Percentiles rank a stretch among this genome's conserved stretches.
Evolutionary conservation across 83 land plant genomes (phyloP).

Genomic region (Isoetes engelmannii): DNA sequence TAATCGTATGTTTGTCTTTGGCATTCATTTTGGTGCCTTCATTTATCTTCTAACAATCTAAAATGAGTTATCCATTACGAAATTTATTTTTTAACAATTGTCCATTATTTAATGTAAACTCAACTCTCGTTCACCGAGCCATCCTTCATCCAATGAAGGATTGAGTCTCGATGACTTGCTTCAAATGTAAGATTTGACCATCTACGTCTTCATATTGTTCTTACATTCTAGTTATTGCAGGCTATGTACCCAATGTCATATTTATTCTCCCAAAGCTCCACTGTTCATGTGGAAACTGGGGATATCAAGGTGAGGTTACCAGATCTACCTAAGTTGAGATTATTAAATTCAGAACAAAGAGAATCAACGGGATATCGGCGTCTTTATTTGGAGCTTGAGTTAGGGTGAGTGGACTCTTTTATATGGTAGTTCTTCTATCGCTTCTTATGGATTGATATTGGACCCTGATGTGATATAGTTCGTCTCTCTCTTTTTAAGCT

Average conservation of each 20-base stretch:
- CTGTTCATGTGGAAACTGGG: neutral
- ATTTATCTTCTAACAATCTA: too few relatives aligned
- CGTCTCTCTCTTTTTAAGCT: neutral
- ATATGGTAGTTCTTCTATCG: neutral
- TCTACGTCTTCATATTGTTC: neutral
- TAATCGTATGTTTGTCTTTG: too few relatives aligned
- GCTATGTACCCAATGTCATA: neutral
- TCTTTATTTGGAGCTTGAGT: constrained; percentile 50
- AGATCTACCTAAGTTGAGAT: too few relatives aligned
- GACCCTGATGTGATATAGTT: neutral
- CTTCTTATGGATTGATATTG: neutral
- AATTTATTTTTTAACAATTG: too few relatives aligned
- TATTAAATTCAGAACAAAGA: too few relatives aligned
- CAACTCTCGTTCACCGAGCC: too few relatives aligned
- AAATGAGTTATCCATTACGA: too few relatives aligned
- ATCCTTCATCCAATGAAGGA: neutral
- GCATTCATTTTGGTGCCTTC: too few relatives aligned
- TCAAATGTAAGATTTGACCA: neutral
- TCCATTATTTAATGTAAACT: too few relatives aligned
- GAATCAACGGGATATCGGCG: constrained; percentile 28
- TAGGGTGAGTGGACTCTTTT: constrained; percentile 29
- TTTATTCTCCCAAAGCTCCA: neutral
- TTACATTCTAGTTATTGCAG: neutral
- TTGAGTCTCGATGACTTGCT: neutral
- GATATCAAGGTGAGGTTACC: too few relatives aligned